A percentile compares a stretch with the other conserved stretches of the same genome.
Conservation (phyloP, 1,284 basidiomycete genomes). For the Ceratobasidium sp. region DNA sequence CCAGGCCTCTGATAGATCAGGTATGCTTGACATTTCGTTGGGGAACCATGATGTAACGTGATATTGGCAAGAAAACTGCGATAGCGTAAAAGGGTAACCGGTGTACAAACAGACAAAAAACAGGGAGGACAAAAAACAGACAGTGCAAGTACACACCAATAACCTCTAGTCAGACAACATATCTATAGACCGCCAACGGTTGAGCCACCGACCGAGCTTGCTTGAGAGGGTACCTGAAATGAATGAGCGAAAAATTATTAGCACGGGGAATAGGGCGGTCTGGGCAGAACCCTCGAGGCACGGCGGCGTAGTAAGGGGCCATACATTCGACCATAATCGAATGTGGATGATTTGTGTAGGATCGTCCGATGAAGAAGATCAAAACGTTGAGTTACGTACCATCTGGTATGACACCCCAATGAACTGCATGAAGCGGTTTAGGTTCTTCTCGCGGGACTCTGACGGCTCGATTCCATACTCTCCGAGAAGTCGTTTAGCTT, state of each 20-base stretch:
- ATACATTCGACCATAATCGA: not conserved
- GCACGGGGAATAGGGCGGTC: not conserved
- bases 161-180: too few relatives aligned
- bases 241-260: not conserved
- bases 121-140: not conserved
- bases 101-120: slow-evolving; percentile 9
- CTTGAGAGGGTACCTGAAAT: slow-evolving; percentile 33
- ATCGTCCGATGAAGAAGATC: slow-evolving; percentile 8
- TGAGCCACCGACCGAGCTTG: slow-evolving; percentile 35
- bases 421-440: slow-evolving; percentile 51
- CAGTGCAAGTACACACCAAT: not conserved
- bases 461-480: slow-evolving; percentile 47
- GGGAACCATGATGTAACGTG: slow-evolving; percentile 8
- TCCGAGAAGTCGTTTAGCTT: slow-evolving; percentile 38
- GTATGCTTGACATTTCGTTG: not conserved
- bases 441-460: slow-evolving; percentile 46
- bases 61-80: slow-evolving; percentile 15
- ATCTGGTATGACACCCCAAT: slow-evolving; percentile 49
- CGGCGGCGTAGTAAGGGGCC: not conserved
- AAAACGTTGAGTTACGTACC: slow-evolving; percentile 40
- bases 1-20: not conserved
- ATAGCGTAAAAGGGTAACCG: not conserved
- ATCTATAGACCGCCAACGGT: slow-evolving; percentile 31
- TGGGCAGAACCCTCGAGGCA: not conserved
- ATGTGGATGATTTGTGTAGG: not conserved